These are phyloP conservation scores for Fusarium circinatum DNA, from an alignment of 2,329 filamentous ascomycete species.

Conservation along the genomic window DNA sequence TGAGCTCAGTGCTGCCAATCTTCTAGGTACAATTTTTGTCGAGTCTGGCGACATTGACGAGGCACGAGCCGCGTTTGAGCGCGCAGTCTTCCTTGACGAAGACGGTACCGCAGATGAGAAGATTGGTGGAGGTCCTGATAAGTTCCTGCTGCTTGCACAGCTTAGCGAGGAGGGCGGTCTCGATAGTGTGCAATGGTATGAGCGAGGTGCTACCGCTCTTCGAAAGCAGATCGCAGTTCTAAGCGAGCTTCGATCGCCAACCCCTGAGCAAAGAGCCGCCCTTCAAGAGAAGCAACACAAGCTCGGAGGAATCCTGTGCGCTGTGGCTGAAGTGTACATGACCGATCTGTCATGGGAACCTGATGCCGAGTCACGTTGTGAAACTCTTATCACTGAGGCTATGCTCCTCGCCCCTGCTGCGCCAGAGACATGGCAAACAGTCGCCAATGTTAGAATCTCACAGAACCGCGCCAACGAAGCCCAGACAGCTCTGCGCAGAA, in stretches of 20 bases:
- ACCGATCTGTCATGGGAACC: slow-evolving; percentile 94
- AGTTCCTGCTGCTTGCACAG: slow-evolving; percentile 95
- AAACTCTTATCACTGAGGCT: slow-evolving; percentile 89
- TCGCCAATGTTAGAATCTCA: slow-evolving; percentile 93
- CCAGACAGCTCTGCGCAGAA: slow-evolving; percentile 78
- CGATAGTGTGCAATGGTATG: slow-evolving; percentile 74
- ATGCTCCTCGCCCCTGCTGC: slow-evolving; percentile 83
- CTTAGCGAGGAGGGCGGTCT: slow-evolving; percentile 77
- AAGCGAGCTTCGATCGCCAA: slow-evolving; percentile 57
- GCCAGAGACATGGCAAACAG: slow-evolving; percentile 92
- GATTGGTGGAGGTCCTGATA: slow-evolving; percentile 86
- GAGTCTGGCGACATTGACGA: slow-evolving; percentile 83
- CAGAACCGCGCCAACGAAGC: slow-evolving; percentile 85
- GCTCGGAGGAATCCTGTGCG: slow-evolving; percentile 90
- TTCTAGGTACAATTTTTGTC: slow-evolving; percentile 84
- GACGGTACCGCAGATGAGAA: slow-evolving; percentile 77
- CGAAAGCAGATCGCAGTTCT: slow-evolving; percentile 75
- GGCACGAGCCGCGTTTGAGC: slow-evolving; percentile 77
- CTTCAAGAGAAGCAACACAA: slow-evolving; percentile 79
- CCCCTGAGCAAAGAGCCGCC: slow-evolving; percentile 52
- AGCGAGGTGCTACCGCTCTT: slow-evolving; percentile 77
- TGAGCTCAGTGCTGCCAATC: slow-evolving; percentile 74
- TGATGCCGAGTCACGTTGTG: slow-evolving; percentile 89
- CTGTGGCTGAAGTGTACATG: slow-evolving; percentile 98
- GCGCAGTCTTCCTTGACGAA: slow-evolving; percentile 79